Percentiles rank a stretch among this genome's conserved stretches.
Conservation (phyloP, 805 yeast species). For the Metschnikowia aberdeeniae region DNA sequence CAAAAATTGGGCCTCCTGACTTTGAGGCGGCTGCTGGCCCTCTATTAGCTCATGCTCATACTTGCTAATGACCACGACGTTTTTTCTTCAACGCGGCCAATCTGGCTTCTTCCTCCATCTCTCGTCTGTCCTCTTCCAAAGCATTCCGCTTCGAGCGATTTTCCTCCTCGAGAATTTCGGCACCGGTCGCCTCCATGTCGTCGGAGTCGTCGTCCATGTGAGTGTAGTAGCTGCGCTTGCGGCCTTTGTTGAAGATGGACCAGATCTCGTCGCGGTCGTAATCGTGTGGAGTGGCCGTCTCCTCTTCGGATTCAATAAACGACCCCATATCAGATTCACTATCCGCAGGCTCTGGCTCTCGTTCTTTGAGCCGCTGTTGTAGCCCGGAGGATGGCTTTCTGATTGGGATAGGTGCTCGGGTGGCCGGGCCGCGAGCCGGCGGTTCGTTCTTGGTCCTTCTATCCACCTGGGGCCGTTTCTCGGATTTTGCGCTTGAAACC, state of each 20-base stretch:
- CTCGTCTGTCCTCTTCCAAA: slow-evolving; percentile 68
- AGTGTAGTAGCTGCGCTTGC: slow-evolving; percentile 43
- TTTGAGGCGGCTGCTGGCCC: too few relatives aligned
- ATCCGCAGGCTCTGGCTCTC: slow-evolving; percentile 25
- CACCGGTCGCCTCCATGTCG: slow-evolving; percentile 95
- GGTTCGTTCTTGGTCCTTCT: neutral
- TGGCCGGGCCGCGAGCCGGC: neutral
- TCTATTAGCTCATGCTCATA: too few relatives aligned
- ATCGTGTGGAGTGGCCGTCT: slow-evolving; percentile 34
- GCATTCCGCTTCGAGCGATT: slow-evolving; percentile 64
- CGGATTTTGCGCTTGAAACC: neutral
- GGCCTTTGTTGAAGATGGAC: slow-evolving; percentile 74
- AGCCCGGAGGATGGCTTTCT: slow-evolving; percentile 59
- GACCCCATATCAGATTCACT: slow-evolving; percentile 47
- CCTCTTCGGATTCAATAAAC: slow-evolving; percentile 48
- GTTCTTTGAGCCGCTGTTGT: slow-evolving; percentile 33
- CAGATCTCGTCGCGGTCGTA: slow-evolving; percentile 86
- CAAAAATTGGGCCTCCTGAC: too few relatives aligned
- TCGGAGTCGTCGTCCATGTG: slow-evolving; percentile 49
- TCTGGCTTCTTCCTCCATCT: slow-evolving; percentile 55
- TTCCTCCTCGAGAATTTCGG: slow-evolving; percentile 84
- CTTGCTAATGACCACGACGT: neutral
- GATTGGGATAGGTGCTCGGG: slow-evolving; percentile 34
- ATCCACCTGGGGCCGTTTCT: neutral
- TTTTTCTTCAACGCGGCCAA: slow-evolving; percentile 41